These are phyloP conservation scores for Cladophialophora exuberans DNA, from an alignment of 2,329 filamentous ascomycete species.

Conservation along the genomic window DNA sequence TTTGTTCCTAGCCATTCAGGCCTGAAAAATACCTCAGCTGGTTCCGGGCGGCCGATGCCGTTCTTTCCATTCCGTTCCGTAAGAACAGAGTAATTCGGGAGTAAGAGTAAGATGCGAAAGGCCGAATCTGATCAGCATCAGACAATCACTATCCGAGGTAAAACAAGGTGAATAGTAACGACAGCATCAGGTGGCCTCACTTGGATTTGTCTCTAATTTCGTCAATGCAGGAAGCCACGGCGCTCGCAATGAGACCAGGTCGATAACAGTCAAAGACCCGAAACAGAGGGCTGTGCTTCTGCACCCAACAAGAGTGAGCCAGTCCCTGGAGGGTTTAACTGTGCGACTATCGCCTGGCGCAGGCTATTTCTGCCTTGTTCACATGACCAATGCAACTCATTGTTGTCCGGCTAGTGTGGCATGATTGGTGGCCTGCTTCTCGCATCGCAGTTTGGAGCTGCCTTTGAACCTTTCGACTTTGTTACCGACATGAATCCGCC, in stretches of 20 bases:
- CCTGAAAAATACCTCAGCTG: slow-evolving; percentile 8
- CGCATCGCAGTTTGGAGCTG: background rate
- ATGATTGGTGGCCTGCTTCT: slow-evolving; percentile 7
- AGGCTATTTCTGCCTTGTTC: background rate
- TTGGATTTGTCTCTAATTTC: slow-evolving; percentile 14
- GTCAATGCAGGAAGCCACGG: background rate
- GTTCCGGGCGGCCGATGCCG: background rate
- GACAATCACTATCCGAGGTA: background rate
- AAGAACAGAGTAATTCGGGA: background rate
- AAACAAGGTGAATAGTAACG: background rate
- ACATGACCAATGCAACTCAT: background rate
- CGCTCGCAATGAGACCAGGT: background rate
- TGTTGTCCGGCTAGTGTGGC: background rate
- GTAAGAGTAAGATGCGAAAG: background rate
- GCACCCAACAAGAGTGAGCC: background rate
- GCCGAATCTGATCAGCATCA: background rate
- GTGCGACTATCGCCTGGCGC: slow-evolving; percentile 3
- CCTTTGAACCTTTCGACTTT: too few relatives aligned
- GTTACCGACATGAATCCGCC: too few relatives aligned
- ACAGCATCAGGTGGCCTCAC: background rate
- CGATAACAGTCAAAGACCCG: too few relatives aligned
- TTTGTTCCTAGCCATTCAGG: too few relatives aligned
- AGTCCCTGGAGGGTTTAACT: background rate
- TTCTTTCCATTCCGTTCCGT: slow-evolving; percentile 9
- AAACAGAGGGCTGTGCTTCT: slow-evolving; percentile 11